These are phyloP conservation scores for Puccinellia tenuiflora DNA, from an alignment of 176 grass and related monocot genomes.

Conservation along the genomic window DNA sequence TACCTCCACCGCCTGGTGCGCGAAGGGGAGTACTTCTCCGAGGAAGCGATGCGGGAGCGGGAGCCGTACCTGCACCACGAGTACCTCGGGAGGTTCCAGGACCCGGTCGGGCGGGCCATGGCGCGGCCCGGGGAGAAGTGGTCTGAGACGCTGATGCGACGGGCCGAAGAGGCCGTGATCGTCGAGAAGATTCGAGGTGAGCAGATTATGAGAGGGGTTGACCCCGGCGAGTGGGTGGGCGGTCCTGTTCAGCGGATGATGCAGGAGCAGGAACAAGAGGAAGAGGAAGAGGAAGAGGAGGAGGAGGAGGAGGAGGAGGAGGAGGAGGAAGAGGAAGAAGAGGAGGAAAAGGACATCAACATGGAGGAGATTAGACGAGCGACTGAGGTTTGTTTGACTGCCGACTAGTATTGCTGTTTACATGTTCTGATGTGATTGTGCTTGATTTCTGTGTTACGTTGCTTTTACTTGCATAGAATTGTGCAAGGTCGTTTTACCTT, in stretches of 20 bases:
- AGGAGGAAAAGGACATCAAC: background rate
- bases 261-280: conserved; percentile 28
- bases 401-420: background rate
- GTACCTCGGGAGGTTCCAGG: conserved; percentile 76
- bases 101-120: conserved; percentile 57
- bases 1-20: conserved; percentile 61
- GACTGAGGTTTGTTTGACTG: conserved; percentile 30
- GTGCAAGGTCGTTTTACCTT: background rate
- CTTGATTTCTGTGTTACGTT: background rate
- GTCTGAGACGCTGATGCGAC: conserved; percentile 83
- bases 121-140: conserved; percentile 68
- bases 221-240: conserved; percentile 70
- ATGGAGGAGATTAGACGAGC: background rate
- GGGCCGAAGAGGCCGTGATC: conserved; percentile 65
- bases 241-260: conserved; percentile 7
- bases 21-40: conserved; percentile 88
- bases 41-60: conserved; percentile 89
- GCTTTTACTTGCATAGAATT: background rate
- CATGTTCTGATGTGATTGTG: background rate
- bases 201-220: conserved; percentile 65
- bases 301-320: too few species aligned
- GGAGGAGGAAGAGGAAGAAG: background rate
- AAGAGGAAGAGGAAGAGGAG: conserved; percentile 36
- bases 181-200: conserved; percentile 80
- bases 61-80: conserved; percentile 87